A percentile compares a stretch with the other conserved stretches of the same genome.
Evolutionary conservation across 2,329 filamentous ascomycete genomes (phyloP).

Genomic region (Xylaria sp.): DNA sequence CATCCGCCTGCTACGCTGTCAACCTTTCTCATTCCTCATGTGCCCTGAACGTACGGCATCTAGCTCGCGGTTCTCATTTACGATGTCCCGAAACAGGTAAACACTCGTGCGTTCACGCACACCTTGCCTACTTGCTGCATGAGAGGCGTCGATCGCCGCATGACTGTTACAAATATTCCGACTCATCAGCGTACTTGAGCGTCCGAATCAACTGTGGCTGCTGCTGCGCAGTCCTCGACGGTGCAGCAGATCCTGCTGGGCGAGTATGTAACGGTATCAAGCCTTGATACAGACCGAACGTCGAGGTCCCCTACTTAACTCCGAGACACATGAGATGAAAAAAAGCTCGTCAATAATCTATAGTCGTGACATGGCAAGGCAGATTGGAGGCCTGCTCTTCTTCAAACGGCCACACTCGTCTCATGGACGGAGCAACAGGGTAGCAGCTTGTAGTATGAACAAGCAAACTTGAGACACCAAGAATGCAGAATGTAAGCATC

Average conservation of each 20-base stretch:
- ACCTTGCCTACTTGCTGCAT: constrained; percentile 5
- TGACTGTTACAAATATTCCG: not conserved
- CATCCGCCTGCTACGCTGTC: not conserved
- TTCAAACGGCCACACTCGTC: not conserved
- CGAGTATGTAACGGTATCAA: constrained; percentile 12
- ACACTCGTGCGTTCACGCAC: not conserved
- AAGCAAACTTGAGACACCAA: constrained; percentile 1
- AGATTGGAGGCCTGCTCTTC: constrained; percentile 1
- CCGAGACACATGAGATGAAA: not conserved
- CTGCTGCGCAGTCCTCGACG: constrained; percentile 6
- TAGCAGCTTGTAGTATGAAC: not conserved
- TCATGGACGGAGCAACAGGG: not conserved
- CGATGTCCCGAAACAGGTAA: constrained; percentile 15
- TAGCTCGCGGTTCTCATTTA: not conserved
- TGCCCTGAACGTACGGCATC: not conserved
- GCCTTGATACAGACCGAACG: not conserved
- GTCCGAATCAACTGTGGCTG: constrained; percentile 9
- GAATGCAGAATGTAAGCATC: constrained; percentile 6
- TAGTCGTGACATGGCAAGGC: constrained; percentile 5
- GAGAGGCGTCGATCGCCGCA: not conserved
- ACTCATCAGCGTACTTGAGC: constrained; percentile 5
- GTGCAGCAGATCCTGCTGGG: constrained; percentile 19
- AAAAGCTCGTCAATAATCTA: not conserved
- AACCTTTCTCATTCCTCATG: not conserved
- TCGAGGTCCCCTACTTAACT: constrained; percentile 4